Evolutionary conservation across 352 stramenopile genomes (phyloP).

Genomic region (Globisporangium nodosum): DNA sequence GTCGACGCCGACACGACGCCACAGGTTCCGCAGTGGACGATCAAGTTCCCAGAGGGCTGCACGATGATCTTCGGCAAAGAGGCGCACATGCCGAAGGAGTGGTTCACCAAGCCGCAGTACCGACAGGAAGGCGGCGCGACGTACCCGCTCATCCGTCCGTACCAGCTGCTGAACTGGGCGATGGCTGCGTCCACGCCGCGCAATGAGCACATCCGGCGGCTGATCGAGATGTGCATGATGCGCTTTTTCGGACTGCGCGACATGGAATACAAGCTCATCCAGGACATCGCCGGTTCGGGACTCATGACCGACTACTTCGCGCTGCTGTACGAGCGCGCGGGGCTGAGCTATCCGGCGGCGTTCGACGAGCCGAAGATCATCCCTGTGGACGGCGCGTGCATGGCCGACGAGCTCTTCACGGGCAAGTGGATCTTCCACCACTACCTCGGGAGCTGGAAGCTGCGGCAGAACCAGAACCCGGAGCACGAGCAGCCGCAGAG

Average conservation of each 20-base stretch:
- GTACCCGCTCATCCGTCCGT: constrained; percentile 10
- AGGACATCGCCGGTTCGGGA: constrained; percentile 11
- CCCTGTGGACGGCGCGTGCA: not conserved
- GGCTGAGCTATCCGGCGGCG: not conserved
- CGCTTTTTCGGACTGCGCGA: constrained; percentile 11
- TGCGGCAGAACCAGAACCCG: not conserved
- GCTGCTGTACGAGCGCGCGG: constrained; percentile 6
- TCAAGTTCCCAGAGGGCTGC: constrained; percentile 5
- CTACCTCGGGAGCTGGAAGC: constrained; percentile 2
- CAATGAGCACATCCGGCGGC: constrained; percentile 8
- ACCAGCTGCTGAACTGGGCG: constrained; percentile 16
- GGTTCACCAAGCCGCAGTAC: constrained; percentile 6
- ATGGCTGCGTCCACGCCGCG: constrained; percentile 8
- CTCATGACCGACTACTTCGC: constrained; percentile 12
- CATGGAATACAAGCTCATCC: constrained; percentile 8
- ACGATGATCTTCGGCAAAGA: constrained; percentile 14
- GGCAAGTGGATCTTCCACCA: constrained; percentile 2
- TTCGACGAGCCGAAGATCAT: not conserved
- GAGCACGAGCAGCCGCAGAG: no score
- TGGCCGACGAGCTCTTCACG: not conserved
- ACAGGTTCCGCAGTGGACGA: not conserved
- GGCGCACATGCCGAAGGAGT: not conserved
- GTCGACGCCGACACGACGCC: constrained; percentile 12
- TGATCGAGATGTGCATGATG: constrained; percentile 5
- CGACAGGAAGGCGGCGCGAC: not conserved